Base-by-base conservation (phyloP, 2,329 filamentous ascomycete genomes). In the Epichloe festucae region DNA sequence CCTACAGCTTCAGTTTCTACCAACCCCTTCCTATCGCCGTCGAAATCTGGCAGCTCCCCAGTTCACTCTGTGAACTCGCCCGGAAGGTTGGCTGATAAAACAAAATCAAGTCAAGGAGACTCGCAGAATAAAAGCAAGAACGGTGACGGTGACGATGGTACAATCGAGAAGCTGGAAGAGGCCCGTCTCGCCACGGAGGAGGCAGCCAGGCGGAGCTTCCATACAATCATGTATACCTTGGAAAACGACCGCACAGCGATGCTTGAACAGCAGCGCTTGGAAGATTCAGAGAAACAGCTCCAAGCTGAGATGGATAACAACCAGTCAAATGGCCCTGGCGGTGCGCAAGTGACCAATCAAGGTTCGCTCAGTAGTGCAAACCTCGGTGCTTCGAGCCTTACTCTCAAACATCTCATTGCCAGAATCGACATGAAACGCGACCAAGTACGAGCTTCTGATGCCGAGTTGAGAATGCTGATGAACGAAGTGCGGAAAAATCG, bases 401-500 rank as follows among this genome's bases (percentile, higher is more conserved):
- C 93, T 4, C 75, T 98, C 52, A 98, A 98, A 70, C 91, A 98
- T 68, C 81, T 98, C 55, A 97, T 98, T 63, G 89, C 90, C 42
- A 82, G 90, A 52, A 96, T 98, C 63, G 93, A 98, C 67, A 81
- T 87, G 69, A 93, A 96, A 71, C 84, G 93, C 62, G 84, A 89
- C 57, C 82, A 88, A 71, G 91, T 98, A 49, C 81, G 84, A 65
- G 91, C 93, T 17, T 95, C 90, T 1, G 93, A 98, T 70, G 86
- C 89, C 23, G 91, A 98, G 64, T 74, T 98, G 54, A 82, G 93
- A 54, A 88, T 85, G 48, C 73, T 98, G 53, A 95, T 98, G 79
- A 96, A 93, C 61, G 93, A 98, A 68, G 93, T 98, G 17, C 82
- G 93, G 57, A 98, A 97, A 68, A 97, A 97, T 60, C 79, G 93